These are phyloP conservation scores for Paracamarosporium sp. DNA, from an alignment of 2,329 filamentous ascomycete genomes.

Conservation along the genomic window DNA sequence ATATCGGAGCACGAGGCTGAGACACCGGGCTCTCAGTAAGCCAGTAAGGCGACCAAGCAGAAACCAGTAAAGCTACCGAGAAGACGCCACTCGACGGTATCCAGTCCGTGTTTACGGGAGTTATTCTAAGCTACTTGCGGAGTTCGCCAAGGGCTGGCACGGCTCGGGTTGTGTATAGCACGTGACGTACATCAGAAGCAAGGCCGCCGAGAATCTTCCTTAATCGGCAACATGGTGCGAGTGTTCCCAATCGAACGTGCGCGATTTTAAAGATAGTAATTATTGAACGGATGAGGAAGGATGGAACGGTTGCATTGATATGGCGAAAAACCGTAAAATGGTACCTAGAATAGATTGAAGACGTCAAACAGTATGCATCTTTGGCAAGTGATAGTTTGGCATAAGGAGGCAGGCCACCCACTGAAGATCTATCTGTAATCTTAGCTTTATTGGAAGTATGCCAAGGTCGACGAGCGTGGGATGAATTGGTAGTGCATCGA, in stretches of 20 bases:
- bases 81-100: neutral
- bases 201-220: neutral
- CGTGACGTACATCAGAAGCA: neutral
- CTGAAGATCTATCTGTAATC: neutral
- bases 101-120: neutral
- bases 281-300: neutral
- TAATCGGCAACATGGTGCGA: neutral
- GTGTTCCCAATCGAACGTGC: neutral
- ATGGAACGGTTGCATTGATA: neutral
- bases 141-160: neutral
- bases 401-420: neutral
- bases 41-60: neutral
- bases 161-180: neutral
- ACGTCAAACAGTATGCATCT: neutral
- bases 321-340: neutral
- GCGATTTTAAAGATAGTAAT: neutral
- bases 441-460: neutral
- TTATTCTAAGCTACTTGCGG: neutral
- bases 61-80: neutral
- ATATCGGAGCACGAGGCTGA: constrained; percentile 14
- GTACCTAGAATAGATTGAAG: neutral
- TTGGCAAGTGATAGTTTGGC: neutral
- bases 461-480: neutral
- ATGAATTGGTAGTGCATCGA: neutral
- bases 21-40: constrained; percentile 7